Evolutionary conservation across 2,329 filamentous ascomycete species (phyloP), one percentile per base, ranked within the genome.

Genomic region (Westerdykella sp.): DNA sequence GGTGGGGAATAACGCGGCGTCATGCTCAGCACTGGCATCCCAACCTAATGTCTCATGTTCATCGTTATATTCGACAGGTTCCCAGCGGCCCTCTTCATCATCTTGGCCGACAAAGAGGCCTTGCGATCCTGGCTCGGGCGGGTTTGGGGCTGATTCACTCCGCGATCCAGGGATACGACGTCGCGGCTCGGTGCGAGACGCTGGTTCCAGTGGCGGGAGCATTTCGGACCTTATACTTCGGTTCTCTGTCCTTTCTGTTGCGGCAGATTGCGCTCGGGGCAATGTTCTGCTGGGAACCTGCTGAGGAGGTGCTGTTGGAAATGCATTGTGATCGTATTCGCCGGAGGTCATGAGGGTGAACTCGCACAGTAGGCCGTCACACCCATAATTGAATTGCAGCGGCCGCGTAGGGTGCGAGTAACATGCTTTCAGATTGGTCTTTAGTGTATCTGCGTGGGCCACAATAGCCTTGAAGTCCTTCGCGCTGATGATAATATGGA

Each of bases 291-390:
- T 54, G 62, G 63, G 40, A 65, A 65, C 39, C 39, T 60, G 67
- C 12, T 18, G 32, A 47, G 59, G 66, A 46, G 57, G 66, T 40
- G 60, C 69, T 43, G 67, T 72, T 42, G 66, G 70, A 50, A 58
- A 5, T 13, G 51, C 45, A 10, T 72, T 66, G 5, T 62, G 70
- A 22, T 61, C 67, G 50, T 70, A 69, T 41, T 88, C 84, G 12
- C 85, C 86, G 7, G 85, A 80, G 1, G 86, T 91, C 85, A 89
- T 90, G 47, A 91, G 75, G 35, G 88, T 84, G 54, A 89, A 90
- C 51, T 90, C 83, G 63, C 82, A 87, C 31, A 78, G 69, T 25
- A 90, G 73, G 28, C 82, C 84, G 45, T 84, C 81, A 34, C 78
- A 76, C 18, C 77, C 74, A 57, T 91, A 91, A 36, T 74, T 79